Evolutionary conservation across 192 early-diverging fungal species (phyloP), one percentile per base, ranked within the genome.

Genomic region (Paraglomus brasilianum): DNA sequence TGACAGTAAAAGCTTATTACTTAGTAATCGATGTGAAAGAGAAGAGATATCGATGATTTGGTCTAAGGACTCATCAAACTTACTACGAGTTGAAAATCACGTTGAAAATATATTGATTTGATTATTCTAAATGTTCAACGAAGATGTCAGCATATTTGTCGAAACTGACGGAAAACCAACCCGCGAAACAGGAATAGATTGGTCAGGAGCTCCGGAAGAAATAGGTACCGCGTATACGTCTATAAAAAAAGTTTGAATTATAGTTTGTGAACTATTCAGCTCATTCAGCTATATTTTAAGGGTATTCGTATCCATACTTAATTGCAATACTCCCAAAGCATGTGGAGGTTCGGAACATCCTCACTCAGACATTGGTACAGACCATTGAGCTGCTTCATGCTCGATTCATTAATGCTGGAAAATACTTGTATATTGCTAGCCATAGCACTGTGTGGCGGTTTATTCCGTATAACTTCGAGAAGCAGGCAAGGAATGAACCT

Each of bases 321-420:
- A 81, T 92, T 66, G 90, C 83, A 7, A 84, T 92, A 41, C 65
- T 89, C 41, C 75, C 82, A 5, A 79, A 81, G 5, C 81, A 89
- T 43, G 85, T 98, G 0, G 92, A 95, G 72, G 91, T 98, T 14
- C 85, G 92, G 70, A 94, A 92, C 53, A 87, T 97, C 51, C 88
- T 82, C 49, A 91, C 92, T 0, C 87, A 89, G 53, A 86, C 86
- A 3, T 75, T 95, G 21, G 91, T 98, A 5, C 96, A 98, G 74
- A 80, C 83, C 39, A 83, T 95, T 11, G 82, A 87, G 15, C 78
- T 98, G 36, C 71, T 82, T 1, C 81, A 89, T 39, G 81, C 85
- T 40, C 78, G 81, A n/a, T 78, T 87, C 43, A 80, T 88, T 44
- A 80, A 86, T 50, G 83, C 86, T 72, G 91, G 91, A 41, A 91